Percentiles rank a stretch among this genome's conserved stretches.
phyloP scores from a whole-genome alignment of 2,329 filamentous ascomycete species.

The Colletotrichum sidae region DNA sequence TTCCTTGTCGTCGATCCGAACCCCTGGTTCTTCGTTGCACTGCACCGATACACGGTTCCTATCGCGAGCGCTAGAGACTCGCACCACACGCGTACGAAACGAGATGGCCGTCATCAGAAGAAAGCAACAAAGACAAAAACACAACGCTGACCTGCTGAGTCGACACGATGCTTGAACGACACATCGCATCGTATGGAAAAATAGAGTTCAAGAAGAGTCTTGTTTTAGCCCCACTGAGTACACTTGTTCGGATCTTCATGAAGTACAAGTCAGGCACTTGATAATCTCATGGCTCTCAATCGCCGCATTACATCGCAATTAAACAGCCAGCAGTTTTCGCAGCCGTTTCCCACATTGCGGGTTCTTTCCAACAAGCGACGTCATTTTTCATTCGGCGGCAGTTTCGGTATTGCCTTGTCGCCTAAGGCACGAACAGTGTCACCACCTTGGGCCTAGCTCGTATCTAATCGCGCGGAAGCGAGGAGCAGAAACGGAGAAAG shows the following conservation, averaged over 20 bases:
- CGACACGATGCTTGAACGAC: no score
- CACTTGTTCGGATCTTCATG: no score
- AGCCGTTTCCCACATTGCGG: constrained; percentile 11
- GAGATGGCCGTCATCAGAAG: not conserved
- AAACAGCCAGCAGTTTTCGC: constrained; percentile 5
- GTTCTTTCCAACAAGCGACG: constrained; percentile 14
- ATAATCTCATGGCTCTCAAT: not conserved
- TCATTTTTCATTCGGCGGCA: constrained; percentile 22
- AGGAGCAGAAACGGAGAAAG: constrained; percentile 17
- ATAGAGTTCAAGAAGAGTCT: no score
- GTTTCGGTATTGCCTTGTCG: constrained; percentile 29
- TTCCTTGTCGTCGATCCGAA: not conserved
- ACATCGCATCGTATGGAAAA: no score
- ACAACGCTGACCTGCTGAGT: not conserved
- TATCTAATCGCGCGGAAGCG: constrained; percentile 20
- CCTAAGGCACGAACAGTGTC: constrained; percentile 22
- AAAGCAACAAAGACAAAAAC: not conserved
- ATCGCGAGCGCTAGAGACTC: constrained; percentile 8
- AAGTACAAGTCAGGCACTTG: no score
- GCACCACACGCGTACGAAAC: constrained; percentile 1
- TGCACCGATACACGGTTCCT: constrained; percentile 1
- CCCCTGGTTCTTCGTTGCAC: constrained; percentile 3
- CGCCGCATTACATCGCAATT: constrained; percentile 26
- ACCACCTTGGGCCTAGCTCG: constrained; percentile 26
- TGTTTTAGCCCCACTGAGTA: no score